Evolutionary conservation across 2,329 filamentous ascomycete genomes (phyloP).

Genomic region (Colletotrichum sp.): DNA sequence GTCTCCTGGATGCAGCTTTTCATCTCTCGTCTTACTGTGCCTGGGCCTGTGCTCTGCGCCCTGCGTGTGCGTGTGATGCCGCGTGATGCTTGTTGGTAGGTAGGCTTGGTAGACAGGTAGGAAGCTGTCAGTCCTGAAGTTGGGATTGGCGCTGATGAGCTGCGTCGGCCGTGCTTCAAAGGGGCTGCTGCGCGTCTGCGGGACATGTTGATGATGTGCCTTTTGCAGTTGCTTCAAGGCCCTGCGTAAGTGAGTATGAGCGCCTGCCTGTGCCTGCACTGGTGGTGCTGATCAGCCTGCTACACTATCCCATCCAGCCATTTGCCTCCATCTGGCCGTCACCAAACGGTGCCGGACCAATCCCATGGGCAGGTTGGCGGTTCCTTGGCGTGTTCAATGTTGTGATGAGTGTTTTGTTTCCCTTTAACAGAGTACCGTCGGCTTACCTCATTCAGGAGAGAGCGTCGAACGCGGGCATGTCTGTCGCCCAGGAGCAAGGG

Average conservation of each 20-base stretch:
- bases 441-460: conserved; percentile 6
- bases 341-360: background rate
- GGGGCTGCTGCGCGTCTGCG: background rate
- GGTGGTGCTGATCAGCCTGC: background rate
- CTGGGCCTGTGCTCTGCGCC: background rate
- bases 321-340: background rate
- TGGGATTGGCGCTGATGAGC: background rate
- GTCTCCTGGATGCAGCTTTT: background rate
- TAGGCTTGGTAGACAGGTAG: background rate
- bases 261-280: background rate
- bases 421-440: background rate
- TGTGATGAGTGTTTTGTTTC: conserved; percentile 11
- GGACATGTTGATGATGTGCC: background rate
- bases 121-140: background rate
- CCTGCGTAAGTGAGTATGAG: background rate
- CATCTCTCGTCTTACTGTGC: conserved; percentile 8
- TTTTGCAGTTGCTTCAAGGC: background rate
- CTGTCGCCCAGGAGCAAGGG: conserved; percentile 14
- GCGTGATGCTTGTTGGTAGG: background rate
- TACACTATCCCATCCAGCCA: background rate
- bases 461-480: conserved; percentile 5
- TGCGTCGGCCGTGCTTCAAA: background rate
- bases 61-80: background rate
- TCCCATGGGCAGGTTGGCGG: background rate
- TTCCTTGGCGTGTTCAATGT: conserved; percentile 6